Conservation (phyloP, 805 yeast species). For the Candida qinlingensis region DNA sequence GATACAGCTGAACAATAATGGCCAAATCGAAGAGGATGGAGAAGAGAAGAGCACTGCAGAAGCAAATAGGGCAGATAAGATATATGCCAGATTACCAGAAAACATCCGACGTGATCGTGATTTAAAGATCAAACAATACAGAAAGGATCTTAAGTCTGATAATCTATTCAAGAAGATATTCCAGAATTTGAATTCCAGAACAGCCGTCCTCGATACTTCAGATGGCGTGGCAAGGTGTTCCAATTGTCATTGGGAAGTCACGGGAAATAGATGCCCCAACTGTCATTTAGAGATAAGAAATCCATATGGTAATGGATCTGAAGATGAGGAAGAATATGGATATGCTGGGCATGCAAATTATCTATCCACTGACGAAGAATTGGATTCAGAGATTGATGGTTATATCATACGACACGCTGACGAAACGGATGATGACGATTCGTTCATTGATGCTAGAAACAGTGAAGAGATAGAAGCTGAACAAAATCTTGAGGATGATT, state of each 20-base stretch:
- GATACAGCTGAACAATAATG: too few species aligned
- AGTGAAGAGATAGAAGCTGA: conserved; percentile 5
- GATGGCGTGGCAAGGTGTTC: conserved; percentile 76
- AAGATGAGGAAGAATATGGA: conserved; percentile 1
- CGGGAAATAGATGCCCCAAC: conserved; percentile 60
- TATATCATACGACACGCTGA: neutral
- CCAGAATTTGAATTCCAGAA: conserved; percentile 32
- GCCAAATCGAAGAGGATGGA: neutral
- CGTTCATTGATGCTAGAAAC: conserved; percentile 16
- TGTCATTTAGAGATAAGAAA: conserved; percentile 52
- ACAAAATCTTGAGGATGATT: conserved; percentile 1
- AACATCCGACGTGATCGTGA: conserved; percentile 16
- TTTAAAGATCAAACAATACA: conserved; percentile 31
- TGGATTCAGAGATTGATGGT: neutral
- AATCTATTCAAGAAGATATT: conserved; percentile 46
- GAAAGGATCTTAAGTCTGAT: conserved; percentile 33
- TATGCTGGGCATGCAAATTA: neutral
- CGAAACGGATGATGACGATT: conserved; percentile 10
- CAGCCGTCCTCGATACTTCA: conserved; percentile 51
- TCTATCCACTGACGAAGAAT: neutral
- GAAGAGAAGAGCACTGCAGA: neutral
- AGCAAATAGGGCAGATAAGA: too few species aligned
- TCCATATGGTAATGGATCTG: conserved; percentile 1
- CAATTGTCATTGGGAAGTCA: conserved; percentile 76
- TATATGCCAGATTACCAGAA: neutral